Evolutionary conservation across 78 protist genomes (phyloP), one percentile per base, ranked within the genome.

Genomic region (Anaeramoeba flamelloides): DNA sequence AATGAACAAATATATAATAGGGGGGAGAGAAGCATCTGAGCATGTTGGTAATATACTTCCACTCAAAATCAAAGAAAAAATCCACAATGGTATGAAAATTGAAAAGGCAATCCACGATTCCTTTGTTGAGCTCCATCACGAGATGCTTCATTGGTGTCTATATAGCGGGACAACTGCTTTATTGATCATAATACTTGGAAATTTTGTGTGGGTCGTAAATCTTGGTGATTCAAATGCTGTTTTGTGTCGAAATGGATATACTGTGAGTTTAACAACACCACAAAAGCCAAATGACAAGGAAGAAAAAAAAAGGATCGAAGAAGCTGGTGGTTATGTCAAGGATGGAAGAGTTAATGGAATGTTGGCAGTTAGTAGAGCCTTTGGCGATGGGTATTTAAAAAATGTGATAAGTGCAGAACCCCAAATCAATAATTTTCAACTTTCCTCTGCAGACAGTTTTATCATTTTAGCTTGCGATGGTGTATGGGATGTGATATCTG

Each of bases 221-320:
- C 86, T 81, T 8, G 95, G 95, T 26, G 95, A 91, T 78, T 82
- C 92, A 41, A 79, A 93, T n/a, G 90, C 87, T 0, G 93, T 91
- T 36, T 77, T 88, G 0, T 79, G 83, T 36, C 1, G 31, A 4
- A 12, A 22, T 30, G 37, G 26, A 8, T n/a, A 0, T 38, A 12
- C 80, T 2, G 0, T 40, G 30, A 30, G 31, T 3, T 33, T 84
- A 26, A 69, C 88, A 32, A 1, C 0, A 4, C 87, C 82, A 41
- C 88, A 86, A 79, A 86, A 79, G 80, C 83, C 83, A 22, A 40
- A 77, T 53, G 1, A 4, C 30, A 82, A 85, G 1, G 2, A 36
- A 3, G 88, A 86, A 80, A 0, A 2, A 39, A 40, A 0, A 77
- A 82, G 92, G 3, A 87, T 87, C 83, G 36, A 0, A 30, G 75